Evolutionary conservation across 192 early-diverging fungal genomes (phyloP).

Genomic region (Paraglomus occultum): DNA sequence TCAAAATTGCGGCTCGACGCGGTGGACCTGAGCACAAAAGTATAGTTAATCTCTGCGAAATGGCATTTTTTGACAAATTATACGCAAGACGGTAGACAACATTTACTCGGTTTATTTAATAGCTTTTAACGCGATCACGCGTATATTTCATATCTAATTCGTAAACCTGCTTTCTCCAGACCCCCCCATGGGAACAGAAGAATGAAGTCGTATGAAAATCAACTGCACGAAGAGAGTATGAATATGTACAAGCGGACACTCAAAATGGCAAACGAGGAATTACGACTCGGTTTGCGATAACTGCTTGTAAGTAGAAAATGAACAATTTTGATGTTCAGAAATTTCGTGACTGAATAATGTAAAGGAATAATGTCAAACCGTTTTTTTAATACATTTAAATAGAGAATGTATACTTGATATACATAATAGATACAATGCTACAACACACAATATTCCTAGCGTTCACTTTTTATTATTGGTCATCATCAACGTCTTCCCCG

Average conservation of each 20-base stretch:
- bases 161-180: neutral
- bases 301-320: too few relatives aligned
- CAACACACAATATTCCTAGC: too few relatives aligned
- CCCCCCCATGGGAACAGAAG: slow-evolving; percentile 9
- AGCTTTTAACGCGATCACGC: neutral
- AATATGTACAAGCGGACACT: slow-evolving; percentile 11
- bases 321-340: too few relatives aligned
- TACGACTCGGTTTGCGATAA: slow-evolving; percentile 13
- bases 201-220: neutral
- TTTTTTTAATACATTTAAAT: too few relatives aligned
- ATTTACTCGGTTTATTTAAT: neutral
- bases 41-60: slow-evolving; percentile 1
- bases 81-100: slow-evolving; percentile 6
- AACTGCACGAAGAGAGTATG: neutral
- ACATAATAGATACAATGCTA: too few relatives aligned
- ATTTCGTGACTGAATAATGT: too few relatives aligned
- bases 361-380: too few relatives aligned
- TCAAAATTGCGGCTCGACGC: slow-evolving; percentile 1
- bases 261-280: slow-evolving; percentile 4
- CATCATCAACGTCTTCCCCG: too few relatives aligned
- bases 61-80: slow-evolving; percentile 13
- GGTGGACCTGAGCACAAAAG: slow-evolving; percentile 11
- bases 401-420: too few relatives aligned
- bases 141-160: neutral
- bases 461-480: too few relatives aligned